Evolutionary conservation across 495 filamentous ascomycete genomes (phyloP).

Genomic region (Aspergillus nidulans): DNA sequence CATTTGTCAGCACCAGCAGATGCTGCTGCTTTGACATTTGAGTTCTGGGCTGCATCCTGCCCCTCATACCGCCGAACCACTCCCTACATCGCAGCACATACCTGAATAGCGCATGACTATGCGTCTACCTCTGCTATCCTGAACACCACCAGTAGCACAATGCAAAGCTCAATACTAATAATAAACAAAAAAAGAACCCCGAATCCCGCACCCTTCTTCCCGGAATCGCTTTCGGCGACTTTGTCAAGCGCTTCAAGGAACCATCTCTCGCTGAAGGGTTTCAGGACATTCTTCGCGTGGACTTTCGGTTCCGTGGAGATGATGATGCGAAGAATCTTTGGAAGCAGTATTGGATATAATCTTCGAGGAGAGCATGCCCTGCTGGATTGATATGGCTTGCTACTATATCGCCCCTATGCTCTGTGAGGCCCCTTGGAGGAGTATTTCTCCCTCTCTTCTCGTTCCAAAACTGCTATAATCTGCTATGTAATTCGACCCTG

Average conservation of each 20-base stretch:
- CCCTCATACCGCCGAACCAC: neutral
- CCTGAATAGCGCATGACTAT: neutral
- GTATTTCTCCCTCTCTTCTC: neutral
- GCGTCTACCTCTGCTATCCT: neutral
- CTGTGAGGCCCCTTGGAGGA: too few relatives aligned
- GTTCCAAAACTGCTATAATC: too few relatives aligned
- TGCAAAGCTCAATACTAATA: neutral
- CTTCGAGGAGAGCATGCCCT: neutral
- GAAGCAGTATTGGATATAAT: conserved; percentile 63
- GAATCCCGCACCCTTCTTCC: conserved; percentile 73
- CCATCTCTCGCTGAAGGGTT: conserved; percentile 79
- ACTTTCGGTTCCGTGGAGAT: conserved; percentile 62
- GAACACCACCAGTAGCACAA: neutral
- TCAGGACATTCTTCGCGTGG: conserved; percentile 64
- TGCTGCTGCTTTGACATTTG: neutral
- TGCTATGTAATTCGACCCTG: neutral
- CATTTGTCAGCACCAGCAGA: neutral
- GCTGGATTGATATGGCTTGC: neutral
- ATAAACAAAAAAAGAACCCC: conserved; percentile 58
- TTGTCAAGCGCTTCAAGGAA: conserved; percentile 61
- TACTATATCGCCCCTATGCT: neutral
- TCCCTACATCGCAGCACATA: neutral
- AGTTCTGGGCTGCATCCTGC: neutral
- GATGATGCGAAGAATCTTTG: conserved; percentile 57
- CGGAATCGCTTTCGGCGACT: conserved; percentile 73